Evolutionary conservation across 768 basidiomycete species (phyloP), one percentile per base, ranked within the genome.

Genomic region (Lentinula raphanica): DNA sequence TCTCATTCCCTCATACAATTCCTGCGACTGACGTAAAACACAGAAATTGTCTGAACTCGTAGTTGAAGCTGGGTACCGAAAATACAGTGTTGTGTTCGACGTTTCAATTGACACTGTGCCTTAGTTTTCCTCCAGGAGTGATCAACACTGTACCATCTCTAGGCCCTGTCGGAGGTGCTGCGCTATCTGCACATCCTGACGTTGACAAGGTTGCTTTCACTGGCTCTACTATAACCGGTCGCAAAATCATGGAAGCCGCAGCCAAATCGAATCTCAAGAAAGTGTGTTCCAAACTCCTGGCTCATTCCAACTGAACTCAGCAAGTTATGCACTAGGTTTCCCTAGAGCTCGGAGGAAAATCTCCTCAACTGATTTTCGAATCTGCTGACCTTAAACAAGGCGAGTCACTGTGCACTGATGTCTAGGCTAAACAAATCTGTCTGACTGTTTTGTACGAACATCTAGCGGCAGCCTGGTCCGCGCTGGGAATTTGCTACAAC

Each of bases 161-260:
- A 39, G 95, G 95, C 28, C 62, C 79, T 49, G 80, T 91, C 38
- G 93, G 92, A 54, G 95, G 95, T 28, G 89, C 90, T 7, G 92
- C 93, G 2, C 79, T 98, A 59, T 75, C 94, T 5, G 71, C 82
- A 11, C 96, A 98, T 71, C 79, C 70, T 56, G 90, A 88, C 63
- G 88, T 98, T 48, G 92, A 97, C 76, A 96, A 97, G 72, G 81
- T 98, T 60, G 94, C 95, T 2, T 97, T 98, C 72, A 98, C 96
- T 8, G 96, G 96, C 46, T 93, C 90, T 35, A 95, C 94, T 13
- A 67, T 83, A 56, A 95, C 93, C 4, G 96, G 96, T 23, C 82
- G 94, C 23, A 90, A 88, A 67, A 85, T 98, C 67, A 88, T 94
- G 85, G 85, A 88, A 67, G 93, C 95, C 13, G 92, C 95, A 2